Base-by-base conservation (phyloP, 805 yeast genomes). In the Candida silvicultrix region DNA sequence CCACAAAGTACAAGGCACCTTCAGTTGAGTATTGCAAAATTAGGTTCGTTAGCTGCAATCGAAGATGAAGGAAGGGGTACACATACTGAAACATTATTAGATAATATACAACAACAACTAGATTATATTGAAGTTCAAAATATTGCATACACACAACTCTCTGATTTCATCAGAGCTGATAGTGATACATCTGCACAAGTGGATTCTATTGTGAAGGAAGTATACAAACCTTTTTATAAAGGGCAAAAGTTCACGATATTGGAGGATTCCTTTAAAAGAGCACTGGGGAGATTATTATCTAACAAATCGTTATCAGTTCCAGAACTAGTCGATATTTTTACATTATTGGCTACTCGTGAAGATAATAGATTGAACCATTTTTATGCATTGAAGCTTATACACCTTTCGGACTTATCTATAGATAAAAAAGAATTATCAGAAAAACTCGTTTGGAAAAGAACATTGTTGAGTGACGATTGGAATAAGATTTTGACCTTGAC, bases 21-120 rank as follows among this genome's bases (percentile, higher is more conserved):
- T 20, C 80, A 80, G 51, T 70, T 81, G 48, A 83, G 88, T 46
- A 63, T 89, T 42, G 90, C 95, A 2, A 89, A 89, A 60, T 63
- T 89, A 20, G 66, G 87, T 2, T 69, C 78, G 1, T 57, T 85
- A 18, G 81, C 81, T 0, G 60, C 71, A 1, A 46, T 49, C 16
- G 56, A 51, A 3, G 42, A 48, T 2, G 37, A 22, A 2, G 48
- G 48, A 5, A 35, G 48, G 19, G 57, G 52, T 5, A 54, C 49
- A 6, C 49, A 47, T n/a, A 41, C 49, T 50, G 40, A 55, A 4
- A 65, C 63, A 2, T 44, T 63, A 4, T 44, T 79, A 9, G 59
- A 57, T 16, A 73, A 71, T 9, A 73, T 84, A 28, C 83, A 83
- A 51, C 67, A 68, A 29, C 73, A 71, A 31, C 64, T 82, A 21